These are phyloP conservation scores for Cadophora sp. DNA, from an alignment of 2,329 filamentous ascomycete genomes.

Conservation along the genomic window DNA sequence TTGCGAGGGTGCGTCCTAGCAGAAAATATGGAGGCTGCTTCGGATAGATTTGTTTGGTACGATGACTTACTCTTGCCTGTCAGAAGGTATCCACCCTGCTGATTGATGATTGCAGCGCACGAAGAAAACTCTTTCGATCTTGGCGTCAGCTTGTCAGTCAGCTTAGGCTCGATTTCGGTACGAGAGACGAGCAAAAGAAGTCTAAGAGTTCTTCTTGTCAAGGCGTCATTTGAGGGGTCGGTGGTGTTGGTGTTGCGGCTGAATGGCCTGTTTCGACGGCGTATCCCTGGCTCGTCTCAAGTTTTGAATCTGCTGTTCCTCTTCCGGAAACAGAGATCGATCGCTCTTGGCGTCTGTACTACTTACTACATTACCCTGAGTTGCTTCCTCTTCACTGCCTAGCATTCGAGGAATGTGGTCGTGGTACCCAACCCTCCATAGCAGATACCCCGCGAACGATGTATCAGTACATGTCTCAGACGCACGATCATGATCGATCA, in stretches of 20 bases:
- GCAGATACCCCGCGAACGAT: background rate
- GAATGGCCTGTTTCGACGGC: background rate
- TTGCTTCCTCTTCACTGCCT: background rate
- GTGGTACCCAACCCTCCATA: background rate
- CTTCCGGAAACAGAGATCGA: background rate
- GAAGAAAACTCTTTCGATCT: background rate
- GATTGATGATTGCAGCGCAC: background rate
- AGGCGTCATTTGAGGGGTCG: constrained; percentile 5
- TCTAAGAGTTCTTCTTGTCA: background rate
- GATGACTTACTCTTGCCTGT: background rate
- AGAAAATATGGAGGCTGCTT: background rate
- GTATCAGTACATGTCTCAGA: background rate
- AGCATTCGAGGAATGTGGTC: background rate
- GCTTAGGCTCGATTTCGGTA: background rate
- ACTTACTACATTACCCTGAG: background rate
- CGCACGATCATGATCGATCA: constrained; percentile 1
- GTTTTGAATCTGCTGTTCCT: background rate
- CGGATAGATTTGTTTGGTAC: background rate
- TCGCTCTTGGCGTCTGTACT: background rate
- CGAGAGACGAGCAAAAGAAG: background rate
- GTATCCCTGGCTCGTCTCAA: background rate
- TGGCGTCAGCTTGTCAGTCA: background rate
- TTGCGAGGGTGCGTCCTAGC: background rate
- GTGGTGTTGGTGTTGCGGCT: constrained; percentile 3
- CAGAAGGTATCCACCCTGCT: constrained; percentile 1